Evolutionary conservation across 2,329 filamentous ascomycete genomes (phyloP).

Genomic region (Cercospora sp.): DNA sequence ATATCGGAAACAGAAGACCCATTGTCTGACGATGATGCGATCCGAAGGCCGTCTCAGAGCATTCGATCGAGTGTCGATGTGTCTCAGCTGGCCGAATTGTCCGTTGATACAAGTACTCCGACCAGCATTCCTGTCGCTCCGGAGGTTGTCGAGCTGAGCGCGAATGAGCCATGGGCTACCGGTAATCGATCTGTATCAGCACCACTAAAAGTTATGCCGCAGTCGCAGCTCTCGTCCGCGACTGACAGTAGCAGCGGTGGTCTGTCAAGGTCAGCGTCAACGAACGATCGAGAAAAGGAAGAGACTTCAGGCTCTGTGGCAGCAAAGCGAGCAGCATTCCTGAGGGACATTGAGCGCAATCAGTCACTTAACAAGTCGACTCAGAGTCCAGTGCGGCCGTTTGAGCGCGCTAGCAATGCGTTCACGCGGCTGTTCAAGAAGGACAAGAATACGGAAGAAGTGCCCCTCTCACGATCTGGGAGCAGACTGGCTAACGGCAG

Average conservation of each 20-base stretch:
- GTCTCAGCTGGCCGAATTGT: not conserved
- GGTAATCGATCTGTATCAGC: conserved; percentile 4
- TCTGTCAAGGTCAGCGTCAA: conserved; percentile 9
- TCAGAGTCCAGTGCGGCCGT: conserved; percentile 40
- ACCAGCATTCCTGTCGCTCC: not conserved
- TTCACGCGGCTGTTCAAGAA: conserved; percentile 42
- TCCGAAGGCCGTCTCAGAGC: conserved; percentile 19
- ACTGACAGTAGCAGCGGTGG: not conserved
- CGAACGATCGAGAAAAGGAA: conserved; percentile 9
- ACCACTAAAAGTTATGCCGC: not conserved
- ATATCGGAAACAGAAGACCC: conserved; percentile 21
- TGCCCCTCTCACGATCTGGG: conserved; percentile 21
- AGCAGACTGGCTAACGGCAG: not conserved
- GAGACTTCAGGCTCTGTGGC: conserved; percentile 21
- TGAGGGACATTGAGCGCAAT: conserved; percentile 33
- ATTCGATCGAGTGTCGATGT: conserved; percentile 9
- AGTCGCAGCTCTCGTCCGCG: not conserved
- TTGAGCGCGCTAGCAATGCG: conserved; percentile 43
- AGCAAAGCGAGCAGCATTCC: conserved; percentile 35
- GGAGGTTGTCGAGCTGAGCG: not conserved
- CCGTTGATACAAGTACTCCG: not conserved
- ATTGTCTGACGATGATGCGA: conserved; percentile 17
- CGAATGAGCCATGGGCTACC: not conserved
- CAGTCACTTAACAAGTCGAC: conserved; percentile 34
- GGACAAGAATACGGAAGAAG: conserved; percentile 28